Evolutionary conservation across 2,329 filamentous ascomycete genomes (phyloP).

Genomic region (Thielaviopsis euricoi): DNA sequence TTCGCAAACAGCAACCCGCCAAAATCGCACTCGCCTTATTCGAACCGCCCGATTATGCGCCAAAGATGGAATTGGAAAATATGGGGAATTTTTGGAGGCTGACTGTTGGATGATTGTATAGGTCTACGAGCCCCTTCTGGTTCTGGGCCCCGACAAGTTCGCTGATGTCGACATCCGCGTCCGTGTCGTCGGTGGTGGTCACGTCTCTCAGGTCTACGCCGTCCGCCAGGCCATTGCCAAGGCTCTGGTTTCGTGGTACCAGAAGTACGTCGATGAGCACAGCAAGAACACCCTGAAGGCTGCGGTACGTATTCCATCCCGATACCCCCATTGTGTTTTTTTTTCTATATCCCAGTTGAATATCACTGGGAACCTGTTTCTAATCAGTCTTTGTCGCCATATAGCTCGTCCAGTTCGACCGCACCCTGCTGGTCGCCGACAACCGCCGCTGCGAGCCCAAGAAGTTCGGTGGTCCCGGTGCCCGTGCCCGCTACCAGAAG

Average conservation of each 20-base stretch:
- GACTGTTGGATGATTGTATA: constrained; percentile 18
- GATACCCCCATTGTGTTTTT: neutral
- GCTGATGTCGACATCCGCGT: constrained; percentile 93
- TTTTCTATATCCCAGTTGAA: neutral
- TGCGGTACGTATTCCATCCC: constrained; percentile 9
- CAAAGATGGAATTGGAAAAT: neutral
- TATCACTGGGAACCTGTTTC: neutral
- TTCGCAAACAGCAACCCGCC: neutral
- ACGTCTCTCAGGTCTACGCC: constrained; percentile 94
- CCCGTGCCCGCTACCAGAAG: constrained; percentile 95
- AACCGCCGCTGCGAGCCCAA: constrained; percentile 99
- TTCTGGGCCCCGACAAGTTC: constrained; percentile 96
- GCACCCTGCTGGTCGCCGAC: constrained; percentile 94
- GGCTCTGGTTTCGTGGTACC: constrained; percentile 67
- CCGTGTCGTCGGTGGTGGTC: constrained; percentile 90
- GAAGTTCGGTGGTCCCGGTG: constrained; percentile 91
- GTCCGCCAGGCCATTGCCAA: constrained; percentile 98
- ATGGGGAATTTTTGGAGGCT: neutral
- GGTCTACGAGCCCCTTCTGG: constrained; percentile 97
- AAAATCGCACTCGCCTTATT: neutral
- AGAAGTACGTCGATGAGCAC: constrained; percentile 99
- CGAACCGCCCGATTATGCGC: neutral
- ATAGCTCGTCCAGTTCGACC: constrained; percentile 75
- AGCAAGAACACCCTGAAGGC: constrained; percentile 80
- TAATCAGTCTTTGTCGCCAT: constrained; percentile 38